Percentiles rank a stretch among this genome's conserved stretches.
Conservation (phyloP, 2,329 filamentous ascomycete species). For the Madurella fahalii region DNA sequence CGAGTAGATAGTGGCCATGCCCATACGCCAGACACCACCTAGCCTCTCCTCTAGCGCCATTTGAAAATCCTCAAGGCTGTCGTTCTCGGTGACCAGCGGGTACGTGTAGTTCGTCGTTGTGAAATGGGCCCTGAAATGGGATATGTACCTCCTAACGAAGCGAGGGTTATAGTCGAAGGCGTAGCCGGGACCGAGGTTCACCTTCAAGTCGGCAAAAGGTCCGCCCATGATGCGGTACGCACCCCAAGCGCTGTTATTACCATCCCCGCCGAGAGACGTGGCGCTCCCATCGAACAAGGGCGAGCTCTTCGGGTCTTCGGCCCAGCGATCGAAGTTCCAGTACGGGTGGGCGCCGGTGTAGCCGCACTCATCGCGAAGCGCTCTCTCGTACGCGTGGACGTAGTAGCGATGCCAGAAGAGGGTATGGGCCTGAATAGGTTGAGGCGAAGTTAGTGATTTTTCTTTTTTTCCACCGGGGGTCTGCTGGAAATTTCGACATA, state of each 20-base stretch:
- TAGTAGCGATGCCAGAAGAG: constrained; percentile 34
- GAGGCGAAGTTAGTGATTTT: no score
- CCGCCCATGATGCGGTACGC: constrained; percentile 45
- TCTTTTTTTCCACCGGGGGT: no score
- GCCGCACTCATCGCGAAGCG: constrained; percentile 33
- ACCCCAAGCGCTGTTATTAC: constrained; percentile 41
- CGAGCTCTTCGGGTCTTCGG: constrained; percentile 39
- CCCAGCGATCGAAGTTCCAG: constrained; percentile 48
- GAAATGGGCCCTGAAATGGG: constrained; percentile 10
- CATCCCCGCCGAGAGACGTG: constrained; percentile 44
- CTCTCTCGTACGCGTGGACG: constrained; percentile 29
- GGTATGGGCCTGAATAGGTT: no score
- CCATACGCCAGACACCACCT: no score
- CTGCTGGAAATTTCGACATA: no score
- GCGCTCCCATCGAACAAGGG: constrained; percentile 50
- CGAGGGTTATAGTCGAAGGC: not conserved
- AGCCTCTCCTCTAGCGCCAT: no score
- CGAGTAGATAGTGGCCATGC: no score
- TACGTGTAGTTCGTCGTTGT: constrained; percentile 12
- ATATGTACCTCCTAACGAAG: constrained; percentile 29
- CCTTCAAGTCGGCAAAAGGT: constrained; percentile 32
- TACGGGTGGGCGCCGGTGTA: constrained; percentile 43
- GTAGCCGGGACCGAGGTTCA: constrained; percentile 38
- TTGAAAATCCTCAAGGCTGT: no score
- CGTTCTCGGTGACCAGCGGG: no score